Base-by-base conservation (phyloP, 768 basidiomycete species). In the Termitomyces sp. region DNA sequence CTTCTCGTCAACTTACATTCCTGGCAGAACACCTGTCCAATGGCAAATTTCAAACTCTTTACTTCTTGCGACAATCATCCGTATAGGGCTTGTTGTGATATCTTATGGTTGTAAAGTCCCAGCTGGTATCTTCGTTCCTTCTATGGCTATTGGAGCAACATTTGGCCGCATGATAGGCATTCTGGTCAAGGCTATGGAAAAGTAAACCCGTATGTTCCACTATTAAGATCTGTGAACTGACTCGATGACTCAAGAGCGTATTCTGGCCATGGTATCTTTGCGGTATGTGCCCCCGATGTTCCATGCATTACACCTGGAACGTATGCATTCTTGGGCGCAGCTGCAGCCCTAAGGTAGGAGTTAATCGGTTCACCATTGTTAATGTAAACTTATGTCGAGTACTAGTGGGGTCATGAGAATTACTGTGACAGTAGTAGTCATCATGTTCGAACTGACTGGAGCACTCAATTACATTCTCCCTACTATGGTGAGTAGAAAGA, bases 221-320 rank as follows among this genome's bases (percentile, higher is more conserved):
- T 25, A 49, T 42, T n/a, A 41, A 23, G 21, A 34, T 29, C 44
- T 25, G 4, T n/a, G n/a, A 11, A 17, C 37, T 56, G 48, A 52
- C 44, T 42, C 21, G 27, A 10, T n/a, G 27, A 34, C 40, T 54
- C n/a, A 52, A 96, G 95, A 48, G 79, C 92, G 4, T 87, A 93
- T 69, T 90, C 90, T 0, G 75, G 84, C 19, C 90, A 89, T 34
- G 90, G 93, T 2, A 90, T 93, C 54, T 98, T 98, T 68, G 86
- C 90, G 1, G 85, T 88, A 42, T 99, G 97, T 68, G 82, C 84
- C 21, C 95, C 95, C 17, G 90, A 98, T 68, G 82, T 89, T 16
- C 96, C 95, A 1, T 99, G 97, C 63, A 98, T 99, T 65, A 98
- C 97, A 0, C 96, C 97, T 0, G 97, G 97, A 19, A 98, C 96